Percentiles rank a stretch among this genome's conserved stretches.
These are phyloP conservation scores for Austroboletus festivus DNA, from an alignment of 768 basidiomycete species.

Conservation along the genomic window DNA sequence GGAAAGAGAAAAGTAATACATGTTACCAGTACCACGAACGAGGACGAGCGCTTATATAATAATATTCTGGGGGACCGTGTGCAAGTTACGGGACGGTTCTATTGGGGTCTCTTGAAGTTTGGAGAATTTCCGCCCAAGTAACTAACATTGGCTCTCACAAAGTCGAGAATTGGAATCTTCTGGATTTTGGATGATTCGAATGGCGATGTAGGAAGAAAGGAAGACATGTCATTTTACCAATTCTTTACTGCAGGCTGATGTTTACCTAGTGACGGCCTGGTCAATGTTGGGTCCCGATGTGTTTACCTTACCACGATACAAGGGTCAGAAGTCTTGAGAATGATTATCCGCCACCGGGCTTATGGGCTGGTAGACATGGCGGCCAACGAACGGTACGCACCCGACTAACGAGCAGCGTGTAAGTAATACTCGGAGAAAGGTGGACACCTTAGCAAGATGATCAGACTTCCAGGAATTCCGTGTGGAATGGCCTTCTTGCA, in stretches of 20 bases:
- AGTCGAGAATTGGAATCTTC: constrained; percentile 17
- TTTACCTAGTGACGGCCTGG: constrained; percentile 7
- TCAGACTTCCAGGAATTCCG: constrained; percentile 15
- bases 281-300: not conserved
- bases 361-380: not conserved
- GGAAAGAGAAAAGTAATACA: no score
- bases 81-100: not conserved
- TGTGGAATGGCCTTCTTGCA: constrained; percentile 7
- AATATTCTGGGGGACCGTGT: not conserved
- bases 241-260: constrained; percentile 2
- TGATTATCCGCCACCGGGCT: constrained; percentile 22
- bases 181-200: constrained; percentile 13
- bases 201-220: constrained; percentile 19
- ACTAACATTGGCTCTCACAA: constrained; percentile 15
- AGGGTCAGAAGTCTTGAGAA: not conserved
- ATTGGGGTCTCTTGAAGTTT: no score
- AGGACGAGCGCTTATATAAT: no score
- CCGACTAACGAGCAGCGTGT: not conserved
- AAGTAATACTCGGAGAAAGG: constrained; percentile 2
- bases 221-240: constrained; percentile 10
- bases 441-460: constrained; percentile 6
- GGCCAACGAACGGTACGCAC: constrained; percentile 4
- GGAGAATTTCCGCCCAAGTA: constrained; percentile 5
- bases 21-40: no score
- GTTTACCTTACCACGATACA: constrained; percentile 1